Base-by-base conservation (phyloP, 129 eudicot genomes). In the Gnaphalium uliginosum region DNA sequence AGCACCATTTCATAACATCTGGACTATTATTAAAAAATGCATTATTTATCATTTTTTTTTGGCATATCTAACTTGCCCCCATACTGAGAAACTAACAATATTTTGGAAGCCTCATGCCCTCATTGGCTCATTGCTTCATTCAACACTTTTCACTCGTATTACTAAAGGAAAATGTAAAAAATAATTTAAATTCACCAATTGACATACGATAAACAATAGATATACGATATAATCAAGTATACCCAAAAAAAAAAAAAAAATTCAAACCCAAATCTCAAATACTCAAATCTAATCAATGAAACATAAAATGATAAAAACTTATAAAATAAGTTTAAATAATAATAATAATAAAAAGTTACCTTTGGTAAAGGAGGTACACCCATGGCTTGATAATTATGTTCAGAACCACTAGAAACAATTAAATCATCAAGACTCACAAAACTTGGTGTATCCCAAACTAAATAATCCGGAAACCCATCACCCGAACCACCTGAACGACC, bases 321-420 rank as follows among this genome's bases (percentile, higher is more conserved):
- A 43, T 13, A 43, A 9, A 43, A 43, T 39, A 39, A 39, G 21
- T 24, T 15, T 23, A 53, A 23, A 13, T 15, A 25, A 9, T 10
- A 23, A 32, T 27, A 11, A 11, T 32, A 43, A 6, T 4, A 32
- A 29, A 25, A 14, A 17, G 56, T 9, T 63, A 92, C 96, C 98
- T 89, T 89, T 29, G 98, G 98, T 54, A 92, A 66, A 83, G 98
- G 92, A 50, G 96, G 96, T 27, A 89, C 88, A 65, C 88, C 96
- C 85, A 82, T 84, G 59, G 92, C 96, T 74, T 82, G 89, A 80
- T 85, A 88, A 66, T 29, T 74, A 83, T 84, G 98, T 1, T 75
- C 85, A 71, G 68, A 64, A 11, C 80, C 88, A 81, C 82, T 80
- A 19, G 88, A 76, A 27, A 75, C 89, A 68, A 93, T 83, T 85